phyloP scores from a whole-genome alignment of 1,139 yeast species.

The Hyphopichia burtonii region DNA sequence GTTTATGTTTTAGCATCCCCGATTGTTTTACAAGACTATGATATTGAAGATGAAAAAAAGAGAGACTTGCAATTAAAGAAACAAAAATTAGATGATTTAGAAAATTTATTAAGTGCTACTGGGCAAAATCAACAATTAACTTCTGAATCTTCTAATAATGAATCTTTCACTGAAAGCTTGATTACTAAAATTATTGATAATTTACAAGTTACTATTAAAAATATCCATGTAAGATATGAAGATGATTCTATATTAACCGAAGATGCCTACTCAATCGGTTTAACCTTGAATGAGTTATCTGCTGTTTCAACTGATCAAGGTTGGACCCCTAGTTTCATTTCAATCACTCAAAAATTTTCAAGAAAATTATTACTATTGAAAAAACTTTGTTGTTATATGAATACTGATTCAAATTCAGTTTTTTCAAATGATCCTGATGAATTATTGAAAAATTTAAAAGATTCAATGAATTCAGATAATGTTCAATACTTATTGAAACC shows the following conservation, averaged over 20 bases:
- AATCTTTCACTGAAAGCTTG: conserved; percentile 82
- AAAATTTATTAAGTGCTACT: conserved; percentile 50
- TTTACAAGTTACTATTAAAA: conserved; percentile 86
- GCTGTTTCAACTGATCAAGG: conserved; percentile 85
- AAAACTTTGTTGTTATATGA: conserved; percentile 81
- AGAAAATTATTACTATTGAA: conserved; percentile 77
- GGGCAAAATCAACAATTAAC: conserved; percentile 39
- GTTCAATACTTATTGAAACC: conserved; percentile 79
- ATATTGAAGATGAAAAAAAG: conserved; percentile 63
- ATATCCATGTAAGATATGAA: conserved; percentile 90
- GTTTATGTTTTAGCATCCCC: conserved; percentile 84
- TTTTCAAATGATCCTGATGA: conserved; percentile 43
- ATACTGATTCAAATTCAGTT: conserved; percentile 61
- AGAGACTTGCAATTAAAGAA: conserved; percentile 67
- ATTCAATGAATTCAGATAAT: conserved; percentile 21
- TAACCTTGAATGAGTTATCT: conserved; percentile 80
- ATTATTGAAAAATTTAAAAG: conserved; percentile 42
- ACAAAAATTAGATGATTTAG: conserved; percentile 68
- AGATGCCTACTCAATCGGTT: conserved; percentile 77
- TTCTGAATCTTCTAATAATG: conserved; percentile 53
- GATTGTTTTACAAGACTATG: conserved; percentile 48
- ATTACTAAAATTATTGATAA: conserved; percentile 91
- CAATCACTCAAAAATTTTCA: conserved; percentile 65
- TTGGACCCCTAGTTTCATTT: conserved; percentile 86
- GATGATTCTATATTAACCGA: conserved; percentile 69